Evolutionary conservation across 805 yeast species (phyloP).

Genomic region (Saccharomycopsis sp.): DNA sequence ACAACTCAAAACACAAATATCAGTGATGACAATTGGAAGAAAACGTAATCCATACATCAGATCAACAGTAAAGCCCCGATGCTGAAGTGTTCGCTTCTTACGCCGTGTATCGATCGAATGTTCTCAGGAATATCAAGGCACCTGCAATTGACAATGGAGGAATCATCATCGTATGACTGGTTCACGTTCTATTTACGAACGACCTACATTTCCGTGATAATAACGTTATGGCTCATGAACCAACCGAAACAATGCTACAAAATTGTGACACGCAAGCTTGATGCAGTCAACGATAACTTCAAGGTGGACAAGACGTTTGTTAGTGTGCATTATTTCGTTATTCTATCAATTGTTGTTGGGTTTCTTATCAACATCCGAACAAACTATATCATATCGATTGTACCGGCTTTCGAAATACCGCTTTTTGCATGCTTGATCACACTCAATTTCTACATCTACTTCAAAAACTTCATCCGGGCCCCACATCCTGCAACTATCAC

Average conservation of each 20-base stretch:
- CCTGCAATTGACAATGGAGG: not conserved
- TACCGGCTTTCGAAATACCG: conserved; percentile 11
- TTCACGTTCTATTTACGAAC: conserved; percentile 20
- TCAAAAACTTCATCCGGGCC: conserved; percentile 5
- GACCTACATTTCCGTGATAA: conserved; percentile 16
- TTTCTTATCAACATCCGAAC: conserved; percentile 17
- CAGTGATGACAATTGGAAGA: no score
- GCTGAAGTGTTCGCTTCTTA: no score
- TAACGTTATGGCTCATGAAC: conserved; percentile 19
- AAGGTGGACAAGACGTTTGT: conserved; percentile 12
- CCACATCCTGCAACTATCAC: not conserved
- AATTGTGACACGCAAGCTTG: conserved; percentile 1
- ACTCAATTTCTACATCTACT: conserved; percentile 10
- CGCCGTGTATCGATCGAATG: not conserved
- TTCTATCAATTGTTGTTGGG: conserved; percentile 6
- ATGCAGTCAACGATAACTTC: conserved; percentile 12
- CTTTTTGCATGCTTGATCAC: conserved; percentile 9
- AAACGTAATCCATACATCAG: no score
- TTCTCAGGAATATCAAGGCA: not conserved
- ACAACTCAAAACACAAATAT: no score
- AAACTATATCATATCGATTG: conserved; percentile 14
- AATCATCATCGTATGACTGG: conserved; percentile 17
- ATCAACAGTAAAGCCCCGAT: not conserved
- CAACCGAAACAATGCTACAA: conserved; percentile 20
- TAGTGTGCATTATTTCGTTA: conserved; percentile 12